Evolutionary conservation across 2,329 filamentous ascomycete species (phyloP).

Genomic region (Bipolaris victoriae): DNA sequence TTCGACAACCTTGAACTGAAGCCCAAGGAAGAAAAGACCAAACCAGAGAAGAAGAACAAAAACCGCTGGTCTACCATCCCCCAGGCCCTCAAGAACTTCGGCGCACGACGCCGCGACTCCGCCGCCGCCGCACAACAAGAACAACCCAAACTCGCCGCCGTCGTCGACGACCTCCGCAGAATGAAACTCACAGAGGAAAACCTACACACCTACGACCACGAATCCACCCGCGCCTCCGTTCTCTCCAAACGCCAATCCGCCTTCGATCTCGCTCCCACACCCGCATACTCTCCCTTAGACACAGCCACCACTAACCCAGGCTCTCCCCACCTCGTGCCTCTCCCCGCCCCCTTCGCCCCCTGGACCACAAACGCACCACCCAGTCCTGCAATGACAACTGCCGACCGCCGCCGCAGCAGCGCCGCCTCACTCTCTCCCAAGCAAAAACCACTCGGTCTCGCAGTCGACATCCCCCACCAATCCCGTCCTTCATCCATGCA

Average conservation of each 20-base stretch:
- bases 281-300: slow-evolving; percentile 30
- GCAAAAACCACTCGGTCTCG: slow-evolving; percentile 11
- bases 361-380: slow-evolving; percentile 28
- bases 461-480: slow-evolving; percentile 14
- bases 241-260: slow-evolving; percentile 18
- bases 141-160: slow-evolving; percentile 11
- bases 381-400: slow-evolving; percentile 26
- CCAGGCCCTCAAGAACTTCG: slow-evolving; percentile 28
- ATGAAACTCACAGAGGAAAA: slow-evolving; percentile 27
- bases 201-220: slow-evolving; percentile 15
- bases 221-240: slow-evolving; percentile 9
- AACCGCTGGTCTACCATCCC: slow-evolving; percentile 37
- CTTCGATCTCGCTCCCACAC: slow-evolving; percentile 28
- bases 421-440: slow-evolving; percentile 19
- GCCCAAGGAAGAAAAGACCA: slow-evolving; percentile 15
- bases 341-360: slow-evolving; percentile 33
- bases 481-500: slow-evolving; percentile 25
- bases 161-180: slow-evolving; percentile 18
- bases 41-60: slow-evolving; percentile 29
- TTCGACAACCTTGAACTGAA: slow-evolving; percentile 10
- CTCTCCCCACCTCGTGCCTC: slow-evolving; percentile 13
- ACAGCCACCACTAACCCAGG: not conserved
- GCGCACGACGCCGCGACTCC: slow-evolving; percentile 25
- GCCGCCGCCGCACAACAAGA: slow-evolving; percentile 20
- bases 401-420: slow-evolving; percentile 20